Evolutionary conservation across 2,329 filamentous ascomycete species (phyloP), one percentile per base, ranked within the genome.

Genomic region (Harringtonia aguacate): DNA sequence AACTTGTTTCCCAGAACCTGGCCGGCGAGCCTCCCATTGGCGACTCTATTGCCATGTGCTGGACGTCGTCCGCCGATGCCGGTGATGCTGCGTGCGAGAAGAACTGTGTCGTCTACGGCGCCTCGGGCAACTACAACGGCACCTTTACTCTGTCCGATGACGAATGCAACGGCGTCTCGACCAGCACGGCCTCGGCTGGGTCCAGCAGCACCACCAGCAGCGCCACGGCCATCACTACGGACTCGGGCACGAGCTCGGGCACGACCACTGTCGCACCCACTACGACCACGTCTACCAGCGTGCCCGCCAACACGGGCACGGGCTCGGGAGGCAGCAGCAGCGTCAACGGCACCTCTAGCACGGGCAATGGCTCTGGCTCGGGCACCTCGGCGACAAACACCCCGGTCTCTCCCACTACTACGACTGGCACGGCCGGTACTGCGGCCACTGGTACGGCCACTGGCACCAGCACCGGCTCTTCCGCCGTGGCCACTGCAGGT

Each of bases 21-120:
- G 57, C 57, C 22, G 67, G 66, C 39, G 56, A 66, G 44, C 61
- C 63, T 36, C 69, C 69, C 8, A 12, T 57, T 10, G 67, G 63
- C 24, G 53, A 58, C 33, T 40, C 57, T 57, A 14, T 52, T 62
- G 24, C 53, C n/a, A n/a, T 56, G 14, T 73, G 69, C 61, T 69
- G 56, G 51, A 56, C 70, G 55, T 60, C 61, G 40, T 56, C 57
- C 28, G 40, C 52, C 13, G 56, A 53, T 12, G 58, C 58, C 31
- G 68, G 68, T 43, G 63, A 70, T 45, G 70, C 68, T 38, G 66
- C 62, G 43, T 73, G 70, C 55, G 58, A 62, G 50, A 72, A 69
- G 62, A 69, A 69, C 57, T 70, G 68, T 50, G 57, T 71, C 31
- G 66, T 71, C 38, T 68, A 72, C 48, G 63, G 60, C 29, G 41